Evolutionary conservation across 371 early-diverging fungal genomes (phyloP).

Genomic region (Nematocida sp.): DNA sequence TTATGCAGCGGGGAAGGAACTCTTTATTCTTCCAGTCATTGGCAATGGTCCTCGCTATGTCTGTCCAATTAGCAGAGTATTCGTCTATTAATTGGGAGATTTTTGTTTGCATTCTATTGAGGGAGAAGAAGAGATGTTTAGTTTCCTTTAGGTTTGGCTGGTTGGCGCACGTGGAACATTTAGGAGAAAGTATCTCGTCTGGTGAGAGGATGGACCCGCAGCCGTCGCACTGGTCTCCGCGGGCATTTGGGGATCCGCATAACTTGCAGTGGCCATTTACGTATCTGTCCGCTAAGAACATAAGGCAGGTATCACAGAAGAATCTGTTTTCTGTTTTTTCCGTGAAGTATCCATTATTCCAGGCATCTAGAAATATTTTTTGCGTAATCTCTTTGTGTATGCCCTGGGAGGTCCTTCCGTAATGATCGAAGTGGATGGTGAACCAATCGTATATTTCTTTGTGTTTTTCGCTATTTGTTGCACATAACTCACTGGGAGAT

Average conservation of each 20-base stretch:
- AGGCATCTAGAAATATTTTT: slow-evolving; percentile 77
- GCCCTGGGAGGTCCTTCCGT: slow-evolving; percentile 86
- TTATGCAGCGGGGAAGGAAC: slow-evolving; percentile 87
- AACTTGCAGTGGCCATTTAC: slow-evolving; percentile 90
- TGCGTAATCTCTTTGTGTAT: slow-evolving; percentile 85
- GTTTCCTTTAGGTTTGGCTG: slow-evolving; percentile 71
- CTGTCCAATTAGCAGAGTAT: slow-evolving; percentile 75
- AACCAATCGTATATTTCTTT: slow-evolving; percentile 88
- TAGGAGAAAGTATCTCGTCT: slow-evolving; percentile 81
- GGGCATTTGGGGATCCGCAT: slow-evolving; percentile 74
- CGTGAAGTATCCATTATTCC: slow-evolving; percentile 72
- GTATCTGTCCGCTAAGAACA: slow-evolving; percentile 95
- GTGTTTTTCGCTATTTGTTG: slow-evolving; percentile 85
- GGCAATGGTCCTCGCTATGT: slow-evolving; percentile 82
- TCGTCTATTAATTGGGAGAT: slow-evolving; percentile 70
- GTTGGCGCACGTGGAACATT: slow-evolving; percentile 83
- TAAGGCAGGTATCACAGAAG: slow-evolving; percentile 82
- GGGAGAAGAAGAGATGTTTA: slow-evolving; percentile 83
- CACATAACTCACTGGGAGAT: slow-evolving; percentile 80
- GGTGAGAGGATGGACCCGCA: slow-evolving; percentile 86
- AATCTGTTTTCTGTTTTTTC: slow-evolving; percentile 78
- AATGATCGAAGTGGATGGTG: slow-evolving; percentile 83
- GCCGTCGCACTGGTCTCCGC: slow-evolving; percentile 98
- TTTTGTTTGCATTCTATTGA: slow-evolving; percentile 73
- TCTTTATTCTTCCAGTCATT: slow-evolving; percentile 91